These are phyloP conservation scores for Graphiopsis chlorocephala DNA, from an alignment of 2,329 filamentous ascomycete genomes.

Conservation along the genomic window DNA sequence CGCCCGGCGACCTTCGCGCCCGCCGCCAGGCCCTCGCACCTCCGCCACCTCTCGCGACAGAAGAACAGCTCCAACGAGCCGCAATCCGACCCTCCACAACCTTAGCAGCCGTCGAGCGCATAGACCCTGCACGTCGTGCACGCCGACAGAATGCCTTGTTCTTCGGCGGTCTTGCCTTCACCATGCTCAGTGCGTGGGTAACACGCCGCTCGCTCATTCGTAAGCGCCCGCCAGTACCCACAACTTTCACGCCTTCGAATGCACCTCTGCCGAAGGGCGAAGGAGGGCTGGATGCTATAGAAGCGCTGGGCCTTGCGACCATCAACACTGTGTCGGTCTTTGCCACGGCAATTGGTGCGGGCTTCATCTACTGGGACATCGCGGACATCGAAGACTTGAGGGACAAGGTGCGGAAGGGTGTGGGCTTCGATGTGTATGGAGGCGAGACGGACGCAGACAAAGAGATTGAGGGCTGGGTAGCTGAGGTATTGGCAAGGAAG, in stretches of 20 bases:
- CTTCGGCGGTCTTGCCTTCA: constrained; percentile 71
- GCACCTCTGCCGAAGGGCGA: constrained; percentile 43
- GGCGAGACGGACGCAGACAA: constrained; percentile 48
- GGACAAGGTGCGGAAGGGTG: constrained; percentile 57
- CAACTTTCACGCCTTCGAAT: constrained; percentile 68
- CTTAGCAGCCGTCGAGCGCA: constrained; percentile 22
- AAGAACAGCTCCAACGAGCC: background rate
- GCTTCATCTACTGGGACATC: constrained; percentile 76
- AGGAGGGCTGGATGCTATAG: constrained; percentile 69
- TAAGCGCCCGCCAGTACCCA: constrained; percentile 62
- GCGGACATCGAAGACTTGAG: constrained; percentile 51
- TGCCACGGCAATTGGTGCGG: constrained; percentile 70
- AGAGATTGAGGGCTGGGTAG: constrained; percentile 55
- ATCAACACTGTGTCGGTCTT: constrained; percentile 76
- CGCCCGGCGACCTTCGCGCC: constrained; percentile 32
- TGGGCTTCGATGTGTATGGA: constrained; percentile 58
- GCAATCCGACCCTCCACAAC: constrained; percentile 12
- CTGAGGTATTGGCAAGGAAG: constrained; percentile 48
- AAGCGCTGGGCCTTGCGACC: constrained; percentile 82
- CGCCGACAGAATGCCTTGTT: constrained; percentile 53
- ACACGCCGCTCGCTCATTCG: constrained; percentile 61
- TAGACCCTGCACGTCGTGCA: constrained; percentile 28
- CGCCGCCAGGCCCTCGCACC: constrained; percentile 15
- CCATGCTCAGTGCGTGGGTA: constrained; percentile 68
- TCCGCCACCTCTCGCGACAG: background rate